Evolutionary conservation across 2,329 filamentous ascomycete species (phyloP), one percentile per base, ranked within the genome.

Genomic region (Penicillium fuscoglaucum): DNA sequence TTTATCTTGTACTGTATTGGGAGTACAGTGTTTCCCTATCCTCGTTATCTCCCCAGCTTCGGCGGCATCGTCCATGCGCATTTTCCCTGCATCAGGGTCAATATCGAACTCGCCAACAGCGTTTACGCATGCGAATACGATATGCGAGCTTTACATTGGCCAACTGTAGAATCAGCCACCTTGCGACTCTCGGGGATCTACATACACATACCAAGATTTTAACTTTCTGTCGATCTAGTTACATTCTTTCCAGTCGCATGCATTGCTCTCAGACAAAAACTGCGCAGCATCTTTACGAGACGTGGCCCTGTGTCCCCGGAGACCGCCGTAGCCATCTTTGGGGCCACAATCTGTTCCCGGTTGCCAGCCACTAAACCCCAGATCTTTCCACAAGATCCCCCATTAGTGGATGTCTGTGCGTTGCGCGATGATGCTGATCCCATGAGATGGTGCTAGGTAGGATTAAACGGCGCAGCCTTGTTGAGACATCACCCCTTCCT

Each of bases 371-470:
- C 54, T 53, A 48, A 44, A 56, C 64, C 63, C 63, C 65, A 58
- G 61, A 61, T 63, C 56, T 59, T 61, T 61, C 58, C 57, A 58
- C 51, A 52, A 54, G 51, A 59, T 55, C 60, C 55, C 49, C 55
- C 47, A 39, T 59, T 59, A 61, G 59, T 55, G 56, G 39, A 46
- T 45, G 61, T 66, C 66, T 67, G 66, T 68, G 66, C 64, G 58
- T 58, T 57, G 53, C 24, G 44, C 50, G 61, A 55, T 61, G 59
- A 52, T 63, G 60, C 56, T 59, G 61, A 67, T 67, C 65, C 63
- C 46, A 46, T 62, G 45, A 58, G 39, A 56, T 56, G 40, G 39
- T 54, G 40, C 47, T 9, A 57, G 57, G 49, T 56, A 57, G 45
- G 52, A 58, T 60, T 46, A 52, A 65, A 66, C 61, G 59, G 60